Evolutionary conservation across 192 early-diverging fungal genomes (phyloP).

Genomic region (Entrophospora sp.): DNA sequence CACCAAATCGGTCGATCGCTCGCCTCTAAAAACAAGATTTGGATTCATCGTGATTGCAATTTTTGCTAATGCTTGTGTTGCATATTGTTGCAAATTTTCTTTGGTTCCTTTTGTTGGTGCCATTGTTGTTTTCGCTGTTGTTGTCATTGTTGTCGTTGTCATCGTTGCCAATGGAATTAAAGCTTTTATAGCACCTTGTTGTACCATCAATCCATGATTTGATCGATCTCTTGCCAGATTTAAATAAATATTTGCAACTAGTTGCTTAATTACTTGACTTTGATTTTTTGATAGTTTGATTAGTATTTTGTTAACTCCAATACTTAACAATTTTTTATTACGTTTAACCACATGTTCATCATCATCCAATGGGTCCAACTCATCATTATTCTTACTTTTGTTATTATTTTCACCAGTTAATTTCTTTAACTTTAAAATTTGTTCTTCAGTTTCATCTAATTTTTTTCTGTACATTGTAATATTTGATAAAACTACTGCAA

Average conservation of each 20-base stretch:
- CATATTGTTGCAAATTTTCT: constrained; percentile 33
- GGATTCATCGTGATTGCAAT: constrained; percentile 90
- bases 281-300: constrained; percentile 40
- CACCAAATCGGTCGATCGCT: constrained; percentile 58
- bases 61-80: constrained; percentile 82
- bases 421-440: constrained; percentile 66
- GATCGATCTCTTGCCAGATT: constrained; percentile 62
- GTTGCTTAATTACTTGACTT: constrained; percentile 53
- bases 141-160: too few species aligned
- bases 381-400: constrained; percentile 1
- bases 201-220: constrained; percentile 67
- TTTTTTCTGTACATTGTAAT: constrained; percentile 60
- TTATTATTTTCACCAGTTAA: constrained; percentile 37
- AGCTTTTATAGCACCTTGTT: constrained; percentile 67
- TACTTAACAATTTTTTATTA: constrained; percentile 40
- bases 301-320: constrained; percentile 48
- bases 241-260: constrained; percentile 56
- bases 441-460: constrained; percentile 71
- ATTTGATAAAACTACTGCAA: constrained; percentile 68
- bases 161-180: constrained; percentile 49
- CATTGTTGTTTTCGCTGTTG: too few species aligned
- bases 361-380: constrained; percentile 47
- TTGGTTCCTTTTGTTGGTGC: constrained; percentile 28
- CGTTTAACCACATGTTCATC: constrained; percentile 57
- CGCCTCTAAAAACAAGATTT: constrained; percentile 69